Percentiles rank a stretch among this genome's conserved stretches.
phyloP scores from a whole-genome alignment of 805 yeast species.

The Debaryomyces hansenii region DNA sequence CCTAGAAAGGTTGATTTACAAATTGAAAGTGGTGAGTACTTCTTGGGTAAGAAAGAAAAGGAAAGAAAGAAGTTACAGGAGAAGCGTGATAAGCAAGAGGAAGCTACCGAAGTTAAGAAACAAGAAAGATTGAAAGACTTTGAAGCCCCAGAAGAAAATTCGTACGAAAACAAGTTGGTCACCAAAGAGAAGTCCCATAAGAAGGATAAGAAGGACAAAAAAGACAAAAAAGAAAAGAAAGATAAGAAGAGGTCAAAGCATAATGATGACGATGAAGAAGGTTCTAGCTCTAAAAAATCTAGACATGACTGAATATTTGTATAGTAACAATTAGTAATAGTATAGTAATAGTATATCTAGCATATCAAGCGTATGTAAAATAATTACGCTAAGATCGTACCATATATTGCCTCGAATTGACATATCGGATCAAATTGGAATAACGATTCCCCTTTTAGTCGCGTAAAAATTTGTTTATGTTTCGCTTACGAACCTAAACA shows the following conservation, averaged over 20 bases:
- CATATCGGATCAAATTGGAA: background rate
- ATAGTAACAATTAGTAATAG: background rate
- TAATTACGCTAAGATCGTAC: no score
- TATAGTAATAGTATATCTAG: background rate
- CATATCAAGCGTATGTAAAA: background rate
- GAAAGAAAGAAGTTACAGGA: constrained; percentile 67
- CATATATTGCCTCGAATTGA: no score
- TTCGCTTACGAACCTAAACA: background rate
- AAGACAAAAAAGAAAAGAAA: constrained; percentile 27
- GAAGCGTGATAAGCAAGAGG: constrained; percentile 77
- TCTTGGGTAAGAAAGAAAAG: constrained; percentile 85
- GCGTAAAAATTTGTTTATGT: background rate
- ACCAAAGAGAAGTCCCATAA: constrained; percentile 15
- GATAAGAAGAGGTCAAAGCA: constrained; percentile 15
- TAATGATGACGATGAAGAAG: constrained; percentile 12
- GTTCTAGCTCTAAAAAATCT: background rate
- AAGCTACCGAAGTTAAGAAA: constrained; percentile 62
- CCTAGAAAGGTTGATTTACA: constrained; percentile 97
- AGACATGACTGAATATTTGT: background rate
- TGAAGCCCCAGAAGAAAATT: constrained; percentile 81
- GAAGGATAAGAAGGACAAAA: constrained; percentile 25
- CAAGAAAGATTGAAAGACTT: constrained; percentile 75
- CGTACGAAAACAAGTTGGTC: constrained; percentile 43
- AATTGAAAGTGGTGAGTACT: constrained; percentile 98
- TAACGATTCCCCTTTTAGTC: background rate